Evolutionary conservation across 306 rosid species (phyloP).

Genomic region (Lathyrus tuberosus): DNA sequence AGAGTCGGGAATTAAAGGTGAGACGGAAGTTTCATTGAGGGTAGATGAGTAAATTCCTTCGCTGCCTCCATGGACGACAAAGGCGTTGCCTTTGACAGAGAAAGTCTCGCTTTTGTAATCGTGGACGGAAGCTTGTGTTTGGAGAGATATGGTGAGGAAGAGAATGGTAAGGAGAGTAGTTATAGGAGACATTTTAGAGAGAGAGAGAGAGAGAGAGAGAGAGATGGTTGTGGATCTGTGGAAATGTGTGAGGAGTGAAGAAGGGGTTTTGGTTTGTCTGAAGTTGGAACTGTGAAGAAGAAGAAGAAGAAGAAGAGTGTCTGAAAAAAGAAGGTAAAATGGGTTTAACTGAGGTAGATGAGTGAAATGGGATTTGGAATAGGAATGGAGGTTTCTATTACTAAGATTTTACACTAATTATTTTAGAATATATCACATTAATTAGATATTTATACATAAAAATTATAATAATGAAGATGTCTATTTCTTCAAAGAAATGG

Average conservation of each 20-base stretch:
- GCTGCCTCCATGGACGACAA: conserved; percentile 91
- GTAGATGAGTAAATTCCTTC: conserved; percentile 89
- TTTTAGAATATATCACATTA: no score
- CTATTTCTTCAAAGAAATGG: no score
- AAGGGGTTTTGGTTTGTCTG: conserved; percentile 3
- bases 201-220: conserved; percentile 13
- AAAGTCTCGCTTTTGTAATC: conserved; percentile 65
- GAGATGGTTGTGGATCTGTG: conserved; percentile 49
- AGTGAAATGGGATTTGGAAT: background rate
- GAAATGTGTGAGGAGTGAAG: background rate
- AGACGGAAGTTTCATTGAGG: conserved; percentile 39
- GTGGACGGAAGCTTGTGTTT: conserved; percentile 80
- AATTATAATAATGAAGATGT: no score
- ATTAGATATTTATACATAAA: no score
- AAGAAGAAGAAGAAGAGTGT: conserved; percentile 14
- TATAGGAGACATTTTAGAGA: conserved; percentile 28
- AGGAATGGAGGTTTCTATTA: no score
- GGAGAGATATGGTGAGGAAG: conserved; percentile 36
- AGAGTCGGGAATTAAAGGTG: conserved; percentile 59
- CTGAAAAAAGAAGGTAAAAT: background rate
- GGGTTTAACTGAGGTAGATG: conserved; percentile 31
- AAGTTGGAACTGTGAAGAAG: background rate
- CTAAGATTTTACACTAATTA: no score
- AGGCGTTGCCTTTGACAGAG: conserved; percentile 79
- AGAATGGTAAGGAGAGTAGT: conserved; percentile 40